Evolutionary conservation across 208 protist species (phyloP), one percentile per base, ranked within the genome.

Genomic region (Trypanosoma boissoni): DNA sequence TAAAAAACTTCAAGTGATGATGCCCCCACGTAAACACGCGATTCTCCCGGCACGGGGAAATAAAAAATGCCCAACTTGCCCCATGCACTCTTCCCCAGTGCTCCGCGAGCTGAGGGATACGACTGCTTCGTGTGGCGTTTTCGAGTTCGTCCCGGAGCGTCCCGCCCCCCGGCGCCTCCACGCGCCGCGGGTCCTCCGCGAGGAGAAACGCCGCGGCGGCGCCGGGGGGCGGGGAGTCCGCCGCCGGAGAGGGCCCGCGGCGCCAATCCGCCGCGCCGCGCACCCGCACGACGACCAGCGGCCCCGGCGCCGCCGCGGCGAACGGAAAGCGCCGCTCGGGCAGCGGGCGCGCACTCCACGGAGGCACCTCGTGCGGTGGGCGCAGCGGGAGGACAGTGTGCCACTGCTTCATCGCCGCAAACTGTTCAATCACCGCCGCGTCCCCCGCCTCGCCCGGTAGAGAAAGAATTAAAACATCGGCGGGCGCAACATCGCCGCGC

Each of bases 391-490:
- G 23, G 2, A 68, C 46, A 2, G 9, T 44, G 20, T n/a, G 18
- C 62, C 62, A 68, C 1, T 24, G 54, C 16, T 49, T 9, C 32
- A 27, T 18, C 20, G 8, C 12, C 5, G 21, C 18, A 43, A 68
- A 61, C 1, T 42, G 16, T 29, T 44, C 24, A 2, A 68, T 27
- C 6, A 61, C 36, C 28, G 44, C 53, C 0, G 21, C 34, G 31
- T 37, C 10, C 34, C n/a, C n/a, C n/a, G n/a, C n/a, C n/a, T n/a
- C n/a, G n/a, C n/a, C n/a, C n/a, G n/a, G n/a, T n/a, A 4, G 3
- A 14, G 21, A 58, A 68, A 68, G 32, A 27, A 68, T 39, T 50
- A 68, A 39, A 14, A 18, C 41, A 54, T 68, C 53, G 23, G 53
- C 54, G 20, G 62, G 62, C n/a, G 62, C 16, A 16, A 58, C 51